phyloP scores from a whole-genome alignment of 495 filamentous ascomycete species.

The Daldinia loculata region DNA sequence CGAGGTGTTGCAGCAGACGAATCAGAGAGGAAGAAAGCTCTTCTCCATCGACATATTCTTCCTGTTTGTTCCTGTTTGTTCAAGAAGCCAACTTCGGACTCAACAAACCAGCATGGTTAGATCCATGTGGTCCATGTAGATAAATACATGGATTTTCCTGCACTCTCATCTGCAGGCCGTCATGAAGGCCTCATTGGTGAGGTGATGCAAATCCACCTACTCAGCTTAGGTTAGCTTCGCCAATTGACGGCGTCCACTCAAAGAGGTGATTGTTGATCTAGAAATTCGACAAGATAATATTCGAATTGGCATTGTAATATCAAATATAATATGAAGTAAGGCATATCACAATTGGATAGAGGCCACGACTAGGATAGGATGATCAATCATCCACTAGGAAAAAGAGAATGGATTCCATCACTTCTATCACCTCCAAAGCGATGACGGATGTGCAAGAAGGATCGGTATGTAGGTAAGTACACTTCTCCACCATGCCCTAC shows the following conservation, averaged over 20 bases:
- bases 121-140: conserved; percentile 40
- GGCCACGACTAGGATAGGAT: neutral
- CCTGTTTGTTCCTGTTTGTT: conserved; percentile 7
- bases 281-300: neutral
- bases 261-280: conserved; percentile 3
- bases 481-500: neutral
- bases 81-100: conserved; percentile 3
- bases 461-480: neutral
- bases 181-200: conserved; percentile 33
- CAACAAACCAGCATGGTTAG: conserved; percentile 26
- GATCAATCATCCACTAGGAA: neutral
- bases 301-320: neutral
- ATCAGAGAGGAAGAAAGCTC: conserved; percentile 24
- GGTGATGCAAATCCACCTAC: conserved; percentile 16
- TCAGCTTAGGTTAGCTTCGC: conserved; percentile 26
- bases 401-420: neutral
- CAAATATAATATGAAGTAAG: conserved; percentile 1
- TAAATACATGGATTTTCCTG: conserved; percentile 19
- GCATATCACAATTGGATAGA: conserved; percentile 5
- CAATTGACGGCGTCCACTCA: conserved; percentile 12
- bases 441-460: neutral
- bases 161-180: conserved; percentile 33
- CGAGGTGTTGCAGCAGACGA: conserved; percentile 35
- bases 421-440: neutral
- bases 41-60: conserved; percentile 18